Conservation (phyloP, 2,329 filamentous ascomycete species). For the Sporothrix luriei region DNA sequence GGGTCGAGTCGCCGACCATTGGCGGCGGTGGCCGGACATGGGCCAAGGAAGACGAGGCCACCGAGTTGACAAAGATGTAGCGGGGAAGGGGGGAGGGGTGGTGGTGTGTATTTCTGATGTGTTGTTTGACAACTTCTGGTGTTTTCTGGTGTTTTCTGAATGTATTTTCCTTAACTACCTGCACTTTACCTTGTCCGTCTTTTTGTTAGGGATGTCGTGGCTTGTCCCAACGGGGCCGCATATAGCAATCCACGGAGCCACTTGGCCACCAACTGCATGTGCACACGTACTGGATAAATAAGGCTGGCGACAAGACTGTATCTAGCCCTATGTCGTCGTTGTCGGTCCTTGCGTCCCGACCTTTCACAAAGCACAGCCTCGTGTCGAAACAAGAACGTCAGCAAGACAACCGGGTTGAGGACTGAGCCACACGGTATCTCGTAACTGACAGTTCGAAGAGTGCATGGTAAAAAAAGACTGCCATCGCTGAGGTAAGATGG, state of each 20-base stretch:
- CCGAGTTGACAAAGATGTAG: constrained; percentile 2
- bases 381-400: background rate
- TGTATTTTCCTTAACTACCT: background rate
- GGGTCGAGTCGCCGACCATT: constrained; percentile 28
- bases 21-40: constrained; percentile 5
- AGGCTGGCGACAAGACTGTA: background rate
- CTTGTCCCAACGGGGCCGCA: background rate
- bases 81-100: background rate
- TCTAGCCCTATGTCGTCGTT: background rate
- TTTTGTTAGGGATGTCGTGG: background rate
- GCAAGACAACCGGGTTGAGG: background rate
- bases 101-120: background rate
- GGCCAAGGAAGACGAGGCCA: background rate
- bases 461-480: background rate
- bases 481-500: constrained; percentile 2
- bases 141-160: background rate
- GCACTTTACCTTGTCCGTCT: background rate
- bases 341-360: background rate
- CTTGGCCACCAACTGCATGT: background rate
- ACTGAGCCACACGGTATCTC: background rate
- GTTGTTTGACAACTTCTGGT: background rate
- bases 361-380: background rate
- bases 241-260: background rate
- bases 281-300: background rate
- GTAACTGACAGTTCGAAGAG: background rate